A percentile compares a stretch with the other conserved stretches of the same genome.
Evolutionary conservation across 805 yeast species (phyloP).

Genomic region (Kuraishia ogatae): DNA sequence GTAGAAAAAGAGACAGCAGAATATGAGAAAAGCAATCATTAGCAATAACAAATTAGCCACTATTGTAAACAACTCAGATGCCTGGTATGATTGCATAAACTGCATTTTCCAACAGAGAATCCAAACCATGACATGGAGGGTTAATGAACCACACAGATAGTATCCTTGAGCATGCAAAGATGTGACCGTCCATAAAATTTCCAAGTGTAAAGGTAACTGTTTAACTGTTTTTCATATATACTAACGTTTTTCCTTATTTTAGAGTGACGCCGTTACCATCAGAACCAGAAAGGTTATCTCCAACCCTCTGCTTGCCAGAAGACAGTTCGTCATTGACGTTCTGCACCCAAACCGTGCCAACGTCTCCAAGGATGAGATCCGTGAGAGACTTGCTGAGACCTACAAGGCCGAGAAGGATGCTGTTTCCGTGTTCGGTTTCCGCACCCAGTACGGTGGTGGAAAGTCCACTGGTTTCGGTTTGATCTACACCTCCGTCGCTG

Average conservation of each 20-base stretch:
- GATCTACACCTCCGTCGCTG: conserved; percentile 96
- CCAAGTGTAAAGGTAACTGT: neutral
- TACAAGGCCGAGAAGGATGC: conserved; percentile 63
- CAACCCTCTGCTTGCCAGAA: conserved; percentile 98
- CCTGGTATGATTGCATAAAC: no score
- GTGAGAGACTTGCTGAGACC: conserved; percentile 57
- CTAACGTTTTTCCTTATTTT: conserved; percentile 6
- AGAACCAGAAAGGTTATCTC: conserved; percentile 99
- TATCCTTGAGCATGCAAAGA: neutral
- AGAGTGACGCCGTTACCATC: conserved; percentile 99
- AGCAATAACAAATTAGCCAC: no score
- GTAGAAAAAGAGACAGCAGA: no score
- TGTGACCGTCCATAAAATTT: neutral
- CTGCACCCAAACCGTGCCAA: conserved; percentile 99
- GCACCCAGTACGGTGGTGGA: conserved; percentile 99
- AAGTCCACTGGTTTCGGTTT: conserved; percentile 99
- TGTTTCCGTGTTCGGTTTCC: conserved; percentile 95
- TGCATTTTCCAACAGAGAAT: no score
- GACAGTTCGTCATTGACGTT: conserved; percentile 99
- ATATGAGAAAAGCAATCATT: no score
- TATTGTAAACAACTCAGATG: no score
- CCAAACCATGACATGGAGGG: no score
- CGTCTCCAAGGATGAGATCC: conserved; percentile 98
- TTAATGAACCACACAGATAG: no score
- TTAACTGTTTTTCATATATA: no score